phyloP scores from a whole-genome alignment of 78 protist species.

The Tieghemostelium lacteum region DNA sequence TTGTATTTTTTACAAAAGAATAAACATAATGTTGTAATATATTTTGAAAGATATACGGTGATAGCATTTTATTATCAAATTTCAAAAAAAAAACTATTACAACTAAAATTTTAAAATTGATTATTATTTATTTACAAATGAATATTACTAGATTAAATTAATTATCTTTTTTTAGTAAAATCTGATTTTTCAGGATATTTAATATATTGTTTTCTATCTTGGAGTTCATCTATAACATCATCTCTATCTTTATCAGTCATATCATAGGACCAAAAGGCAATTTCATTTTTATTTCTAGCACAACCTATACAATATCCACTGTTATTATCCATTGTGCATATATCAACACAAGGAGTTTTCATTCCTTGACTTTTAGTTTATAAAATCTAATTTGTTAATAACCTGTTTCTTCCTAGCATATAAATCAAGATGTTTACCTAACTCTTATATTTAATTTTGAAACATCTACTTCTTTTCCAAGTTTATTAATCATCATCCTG shows the following conservation, averaged over 20 bases:
- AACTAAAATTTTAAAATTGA: too few relatives aligned
- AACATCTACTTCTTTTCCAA: slow-evolving; percentile 19
- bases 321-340: slow-evolving; percentile 24
- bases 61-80: too few relatives aligned
- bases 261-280: slow-evolving; percentile 21
- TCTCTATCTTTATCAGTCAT: slow-evolving; percentile 26
- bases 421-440: background rate
- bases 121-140: too few relatives aligned
- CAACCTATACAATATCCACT: slow-evolving; percentile 33
- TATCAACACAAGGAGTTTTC: slow-evolving; percentile 51
- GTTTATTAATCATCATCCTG: background rate
- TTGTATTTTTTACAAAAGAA: too few relatives aligned
- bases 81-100: too few relatives aligned
- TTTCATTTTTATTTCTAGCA: slow-evolving; percentile 22
- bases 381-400: background rate
- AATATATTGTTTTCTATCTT: slow-evolving; percentile 18
- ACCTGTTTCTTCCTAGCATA: background rate
- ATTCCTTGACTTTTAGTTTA: background rate
- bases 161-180: too few relatives aligned
- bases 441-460: slow-evolving; percentile 2
- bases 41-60: too few relatives aligned
- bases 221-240: slow-evolving; percentile 19
- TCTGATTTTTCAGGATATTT: too few relatives aligned
- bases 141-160: too few relatives aligned
- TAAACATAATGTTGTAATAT: too few relatives aligned